Evolutionary conservation across 352 stramenopile species (phyloP).

Genomic region (Phytophthora quininea): DNA sequence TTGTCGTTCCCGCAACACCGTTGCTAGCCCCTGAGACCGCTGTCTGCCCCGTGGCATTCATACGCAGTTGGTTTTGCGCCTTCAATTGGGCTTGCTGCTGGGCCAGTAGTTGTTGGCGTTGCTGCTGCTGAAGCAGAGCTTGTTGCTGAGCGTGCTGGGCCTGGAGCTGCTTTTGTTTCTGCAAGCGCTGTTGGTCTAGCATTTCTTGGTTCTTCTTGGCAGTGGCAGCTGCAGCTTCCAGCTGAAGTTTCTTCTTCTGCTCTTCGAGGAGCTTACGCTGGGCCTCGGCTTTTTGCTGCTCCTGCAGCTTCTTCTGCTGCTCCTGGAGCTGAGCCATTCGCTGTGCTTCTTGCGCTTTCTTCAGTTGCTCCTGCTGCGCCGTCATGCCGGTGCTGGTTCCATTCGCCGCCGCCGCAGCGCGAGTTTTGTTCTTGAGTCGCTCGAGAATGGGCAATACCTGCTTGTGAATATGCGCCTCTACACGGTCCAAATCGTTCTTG

Average conservation of each 20-base stretch:
- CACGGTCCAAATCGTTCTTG: conserved; percentile 80
- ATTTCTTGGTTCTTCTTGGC: conserved; percentile 72
- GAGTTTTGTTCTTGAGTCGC: conserved; percentile 76
- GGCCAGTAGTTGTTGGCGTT: conserved; percentile 44
- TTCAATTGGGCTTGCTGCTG: conserved; percentile 54
- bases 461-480: conserved; percentile 85
- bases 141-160: conserved; percentile 59
- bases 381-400: conserved; percentile 24
- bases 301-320: conserved; percentile 73
- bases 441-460: conserved; percentile 83
- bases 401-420: conserved; percentile 25
- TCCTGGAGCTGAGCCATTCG: conserved; percentile 61
- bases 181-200: conserved; percentile 49
- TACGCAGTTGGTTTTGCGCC: conserved; percentile 48
- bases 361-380: conserved; percentile 57
- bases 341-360: conserved; percentile 74
- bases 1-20: conserved; percentile 6
- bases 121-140: conserved; percentile 50
- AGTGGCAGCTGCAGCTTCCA: conserved; percentile 58
- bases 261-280: conserved; percentile 74
- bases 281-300: conserved; percentile 66
- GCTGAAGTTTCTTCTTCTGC: conserved; percentile 73
- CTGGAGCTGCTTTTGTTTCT: conserved; percentile 74
- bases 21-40: conserved; percentile 18
- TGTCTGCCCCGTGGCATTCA: conserved; percentile 26